These are phyloP conservation scores for Xylaria flabelliformis DNA, from an alignment of 495 filamentous ascomycete genomes.

Conservation along the genomic window DNA sequence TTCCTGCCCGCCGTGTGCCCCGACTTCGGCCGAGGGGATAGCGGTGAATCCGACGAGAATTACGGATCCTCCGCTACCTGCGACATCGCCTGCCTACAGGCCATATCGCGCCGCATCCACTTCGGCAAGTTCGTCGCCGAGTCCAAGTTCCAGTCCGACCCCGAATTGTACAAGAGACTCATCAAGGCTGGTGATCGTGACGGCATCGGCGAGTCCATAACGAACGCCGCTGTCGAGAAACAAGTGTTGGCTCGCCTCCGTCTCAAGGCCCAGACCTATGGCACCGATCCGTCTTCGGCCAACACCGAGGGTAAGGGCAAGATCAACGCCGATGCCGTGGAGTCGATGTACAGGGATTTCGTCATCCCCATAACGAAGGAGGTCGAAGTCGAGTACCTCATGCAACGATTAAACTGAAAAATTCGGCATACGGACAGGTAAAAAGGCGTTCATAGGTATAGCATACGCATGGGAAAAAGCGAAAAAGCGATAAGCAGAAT, in stretches of 20 bases:
- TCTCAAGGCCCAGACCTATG: constrained; percentile 94
- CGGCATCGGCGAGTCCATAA: constrained; percentile 89
- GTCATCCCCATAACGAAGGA: constrained; percentile 97
- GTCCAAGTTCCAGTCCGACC: constrained; percentile 90
- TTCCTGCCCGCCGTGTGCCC: constrained; percentile 84
- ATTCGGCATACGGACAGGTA: constrained; percentile 9
- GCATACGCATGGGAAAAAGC: constrained; percentile 1
- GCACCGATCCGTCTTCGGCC: constrained; percentile 79
- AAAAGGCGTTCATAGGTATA: constrained; percentile 20
- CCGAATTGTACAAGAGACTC: constrained; percentile 76
- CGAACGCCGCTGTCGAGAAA: constrained; percentile 84
- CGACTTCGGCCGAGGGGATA: constrained; percentile 73
- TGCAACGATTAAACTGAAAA: constrained; percentile 76
- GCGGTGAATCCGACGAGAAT: constrained; percentile 88
- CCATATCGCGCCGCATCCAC: constrained; percentile 89
- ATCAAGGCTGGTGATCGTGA: constrained; percentile 79
- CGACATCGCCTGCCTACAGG: constrained; percentile 90
- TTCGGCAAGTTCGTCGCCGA: constrained; percentile 99
- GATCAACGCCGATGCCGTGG: constrained; percentile 92
- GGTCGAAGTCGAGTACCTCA: constrained; percentile 96
- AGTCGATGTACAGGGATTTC: constrained; percentile 92
- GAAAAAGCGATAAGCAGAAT: constrained; percentile 10
- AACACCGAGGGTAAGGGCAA: constrained; percentile 56
- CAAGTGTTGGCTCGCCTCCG: constrained; percentile 88
- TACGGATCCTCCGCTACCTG: constrained; percentile 92